Evolutionary conservation across 1,284 basidiomycete genomes (phyloP), one percentile per base, ranked within the genome.

Genomic region (Ceratobasidium papillatum): DNA sequence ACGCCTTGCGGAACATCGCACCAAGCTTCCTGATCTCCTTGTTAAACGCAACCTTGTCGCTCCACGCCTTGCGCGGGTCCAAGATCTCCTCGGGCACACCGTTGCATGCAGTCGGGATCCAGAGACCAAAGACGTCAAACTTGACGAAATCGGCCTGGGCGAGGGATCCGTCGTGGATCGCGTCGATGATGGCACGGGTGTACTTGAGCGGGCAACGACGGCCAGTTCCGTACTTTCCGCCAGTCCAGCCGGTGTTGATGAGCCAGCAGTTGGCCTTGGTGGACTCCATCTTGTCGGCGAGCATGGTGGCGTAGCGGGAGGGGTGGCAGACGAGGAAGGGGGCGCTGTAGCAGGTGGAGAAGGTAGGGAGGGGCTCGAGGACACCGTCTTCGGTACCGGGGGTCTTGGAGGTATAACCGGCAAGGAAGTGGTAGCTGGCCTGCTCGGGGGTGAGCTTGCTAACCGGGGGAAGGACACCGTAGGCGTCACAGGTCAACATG

Each of bases 191-290:
- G 77, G 92, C 91, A 75, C 97, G 94, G 54, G 97, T 99, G 86
- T 92, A 95, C 83, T 94, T 94, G 85, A 98, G 91, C 36, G 96
- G 92, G 89, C 96, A 98, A 78, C 96, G 94, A 84, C 93, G 94
- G 78, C 94, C 94, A 9, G 78, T 75, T 75, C 97, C 97, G 82
- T 91, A 99, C 84, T 95, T 96, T 83, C 97, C 97, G 76, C 94
- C 92, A 74, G 94, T 93, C 97, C 97, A 99, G 80, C 97, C 97
- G 25, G 97, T 99, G 91, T 99, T 99, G 89, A 99, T 94, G 81
- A 99, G 89, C 95, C 95, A 99, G 87, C 96, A 98, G 84, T 97
- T 85, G 81, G 96, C 96, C 77, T 95, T 90, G 86, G 94, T 88
- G 84, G 92, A 89, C 75, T 91, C 85, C 97, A 99, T 99, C 81